Percentiles rank a stretch among this genome's conserved stretches.
These are phyloP conservation scores for Leishmania major DNA, from an alignment of 208 protist species.

Conservation along the genomic window DNA sequence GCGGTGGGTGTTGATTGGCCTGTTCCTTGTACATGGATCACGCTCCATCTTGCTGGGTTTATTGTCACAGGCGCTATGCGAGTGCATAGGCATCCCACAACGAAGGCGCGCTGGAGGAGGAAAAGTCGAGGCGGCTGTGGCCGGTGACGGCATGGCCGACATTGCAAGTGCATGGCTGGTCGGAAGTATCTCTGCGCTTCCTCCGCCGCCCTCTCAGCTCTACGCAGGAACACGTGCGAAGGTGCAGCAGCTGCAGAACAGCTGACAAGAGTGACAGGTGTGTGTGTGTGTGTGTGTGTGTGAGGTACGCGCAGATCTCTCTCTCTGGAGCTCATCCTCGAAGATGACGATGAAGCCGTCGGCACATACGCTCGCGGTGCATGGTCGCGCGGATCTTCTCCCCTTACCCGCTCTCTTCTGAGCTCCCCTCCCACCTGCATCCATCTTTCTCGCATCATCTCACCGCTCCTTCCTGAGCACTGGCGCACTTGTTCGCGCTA, in stretches of 20 bases:
- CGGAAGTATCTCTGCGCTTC: background rate
- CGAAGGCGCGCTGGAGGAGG: background rate
- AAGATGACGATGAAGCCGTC: background rate
- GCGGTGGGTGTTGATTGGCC: background rate
- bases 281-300: background rate
- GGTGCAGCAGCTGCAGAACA: background rate
- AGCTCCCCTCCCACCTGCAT: background rate
- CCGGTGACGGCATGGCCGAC: background rate
- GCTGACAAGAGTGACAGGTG: background rate
- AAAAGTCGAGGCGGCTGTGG: background rate
- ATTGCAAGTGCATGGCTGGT: background rate
- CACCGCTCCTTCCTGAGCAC: background rate
- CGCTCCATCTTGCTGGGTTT: background rate
- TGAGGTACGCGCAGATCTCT: background rate
- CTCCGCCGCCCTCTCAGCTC: background rate
- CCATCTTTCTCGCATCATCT: background rate
- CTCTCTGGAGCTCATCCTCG: slow-evolving; percentile 1
- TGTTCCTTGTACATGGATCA: background rate
- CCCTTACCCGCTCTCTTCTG: background rate
- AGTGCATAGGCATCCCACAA: background rate
- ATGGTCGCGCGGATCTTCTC: background rate
- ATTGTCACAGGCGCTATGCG: background rate
- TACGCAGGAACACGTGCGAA: background rate
- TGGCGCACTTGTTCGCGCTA: background rate
- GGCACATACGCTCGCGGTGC: background rate